These are phyloP conservation scores for Mortierella sp. DNA, from an alignment of 371 early-diverging fungal genomes.

Conservation along the genomic window DNA sequence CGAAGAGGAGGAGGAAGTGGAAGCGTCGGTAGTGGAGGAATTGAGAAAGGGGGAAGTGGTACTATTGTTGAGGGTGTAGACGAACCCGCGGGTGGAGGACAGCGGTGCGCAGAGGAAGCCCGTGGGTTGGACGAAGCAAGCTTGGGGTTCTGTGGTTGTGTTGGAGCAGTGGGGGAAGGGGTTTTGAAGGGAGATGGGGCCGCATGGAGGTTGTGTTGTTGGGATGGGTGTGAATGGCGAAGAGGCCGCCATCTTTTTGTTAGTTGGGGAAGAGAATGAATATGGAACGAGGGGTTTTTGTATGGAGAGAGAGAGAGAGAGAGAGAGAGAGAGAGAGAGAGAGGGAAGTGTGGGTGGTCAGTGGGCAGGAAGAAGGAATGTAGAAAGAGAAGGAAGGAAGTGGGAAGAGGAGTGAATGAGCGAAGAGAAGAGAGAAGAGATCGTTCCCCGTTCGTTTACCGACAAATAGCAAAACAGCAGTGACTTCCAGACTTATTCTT, in stretches of 20 bases:
- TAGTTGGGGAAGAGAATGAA: neutral
- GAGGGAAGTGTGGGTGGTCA: neutral
- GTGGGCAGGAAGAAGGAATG: neutral
- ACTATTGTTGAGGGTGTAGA: slow-evolving; percentile 26
- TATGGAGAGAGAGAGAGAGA: neutral
- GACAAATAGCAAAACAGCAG: neutral
- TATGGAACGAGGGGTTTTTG: no score
- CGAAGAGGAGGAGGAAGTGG: neutral
- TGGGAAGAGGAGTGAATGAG: slow-evolving; percentile 1
- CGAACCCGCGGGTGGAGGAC: slow-evolving; percentile 41
- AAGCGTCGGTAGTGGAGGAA: neutral
- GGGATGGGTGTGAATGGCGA: slow-evolving; percentile 29
- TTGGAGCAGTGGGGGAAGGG: slow-evolving; percentile 24
- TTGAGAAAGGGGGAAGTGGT: neutral
- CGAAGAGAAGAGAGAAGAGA: neutral
- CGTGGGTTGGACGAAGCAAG: slow-evolving; percentile 37
- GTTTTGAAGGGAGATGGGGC: slow-evolving; percentile 15
- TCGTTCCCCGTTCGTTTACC: neutral
- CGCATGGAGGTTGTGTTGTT: slow-evolving; percentile 34
- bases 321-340: neutral
- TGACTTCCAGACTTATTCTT: neutral
- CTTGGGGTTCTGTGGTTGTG: slow-evolving; percentile 18
- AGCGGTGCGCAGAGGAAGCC: slow-evolving; percentile 40
- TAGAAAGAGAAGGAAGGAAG: neutral
- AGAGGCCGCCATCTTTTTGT: slow-evolving; percentile 3